Evolutionary conservation across 345 rosid genomes (phyloP).

Genomic region (Aurinia saxatilis): DNA sequence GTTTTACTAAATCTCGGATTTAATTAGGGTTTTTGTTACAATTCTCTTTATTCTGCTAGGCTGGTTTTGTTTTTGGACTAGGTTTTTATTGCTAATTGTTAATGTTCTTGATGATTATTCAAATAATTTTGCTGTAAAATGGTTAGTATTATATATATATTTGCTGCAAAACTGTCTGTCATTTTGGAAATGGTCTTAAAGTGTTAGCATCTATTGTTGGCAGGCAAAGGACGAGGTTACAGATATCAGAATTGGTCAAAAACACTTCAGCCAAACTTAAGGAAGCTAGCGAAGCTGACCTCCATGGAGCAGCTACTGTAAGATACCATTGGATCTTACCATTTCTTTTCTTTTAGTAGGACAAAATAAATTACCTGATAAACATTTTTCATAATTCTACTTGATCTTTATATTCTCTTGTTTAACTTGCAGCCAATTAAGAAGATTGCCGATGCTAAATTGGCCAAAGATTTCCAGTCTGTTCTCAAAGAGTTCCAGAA

Average conservation of each 20-base stretch:
- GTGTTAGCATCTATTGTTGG: not conserved
- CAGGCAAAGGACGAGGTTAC: conserved; percentile 61
- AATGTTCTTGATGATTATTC: too few species aligned
- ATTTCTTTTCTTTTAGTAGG: not conserved
- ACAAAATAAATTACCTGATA: not conserved
- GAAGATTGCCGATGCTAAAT: conserved; percentile 75
- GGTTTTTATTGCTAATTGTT: not conserved
- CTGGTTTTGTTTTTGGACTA: too few species aligned
- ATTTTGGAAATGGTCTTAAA: too few species aligned
- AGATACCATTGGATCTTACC: too few species aligned
- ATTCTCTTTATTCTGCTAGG: too few species aligned
- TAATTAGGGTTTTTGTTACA: too few species aligned
- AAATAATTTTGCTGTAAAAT: too few species aligned
- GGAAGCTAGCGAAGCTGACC: conserved; percentile 65
- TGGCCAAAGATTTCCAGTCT: conserved; percentile 59
- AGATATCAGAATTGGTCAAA: conserved; percentile 53
- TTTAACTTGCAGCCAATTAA: conserved; percentile 53
- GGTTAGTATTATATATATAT: too few species aligned
- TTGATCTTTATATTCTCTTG: not conserved
- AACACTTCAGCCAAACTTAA: conserved; percentile 62
- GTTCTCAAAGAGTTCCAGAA: conserved; percentile 67
- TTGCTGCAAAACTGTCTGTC: too few species aligned
- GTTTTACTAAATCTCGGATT: not conserved
- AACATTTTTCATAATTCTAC: not conserved
- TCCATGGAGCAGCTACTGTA: conserved; percentile 41